A percentile compares a stretch with the other conserved stretches of the same genome.
Conservation (phyloP, 129 eudicot species). For the Tagetes patula region DNA sequence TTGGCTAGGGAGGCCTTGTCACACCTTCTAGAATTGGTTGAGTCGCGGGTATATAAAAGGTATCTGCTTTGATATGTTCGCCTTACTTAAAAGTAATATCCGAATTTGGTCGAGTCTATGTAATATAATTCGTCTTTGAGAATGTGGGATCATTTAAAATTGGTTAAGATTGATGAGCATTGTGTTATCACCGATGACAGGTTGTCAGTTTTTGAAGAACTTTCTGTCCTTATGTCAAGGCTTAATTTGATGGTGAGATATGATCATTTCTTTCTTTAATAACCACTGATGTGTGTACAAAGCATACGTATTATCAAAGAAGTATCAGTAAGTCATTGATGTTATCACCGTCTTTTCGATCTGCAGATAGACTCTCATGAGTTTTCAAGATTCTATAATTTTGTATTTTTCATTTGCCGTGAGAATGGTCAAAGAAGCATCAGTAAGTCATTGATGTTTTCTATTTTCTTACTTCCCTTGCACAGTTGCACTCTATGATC, state of each 20-base stretch:
- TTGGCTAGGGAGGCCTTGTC: constrained; percentile 51
- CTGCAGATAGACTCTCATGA: constrained; percentile 60
- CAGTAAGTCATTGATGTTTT: constrained; percentile 41
- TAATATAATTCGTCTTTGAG: background rate
- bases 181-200: constrained; percentile 39
- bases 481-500: constrained; percentile 10
- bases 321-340: background rate
- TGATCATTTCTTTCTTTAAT: background rate
- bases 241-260: constrained; percentile 54
- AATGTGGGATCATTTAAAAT: constrained; percentile 8
- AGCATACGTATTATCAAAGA: constrained; percentile 6
- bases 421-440: constrained; percentile 86
- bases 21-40: constrained; percentile 44
- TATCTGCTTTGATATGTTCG: constrained; percentile 1
- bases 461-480: constrained; percentile 11
- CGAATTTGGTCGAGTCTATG: background rate
- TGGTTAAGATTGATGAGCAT: constrained; percentile 10
- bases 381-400: constrained; percentile 77
- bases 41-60: constrained; percentile 49
- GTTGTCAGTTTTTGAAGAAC: constrained; percentile 61
- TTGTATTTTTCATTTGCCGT: constrained; percentile 82
- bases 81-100: background rate
- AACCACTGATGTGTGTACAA: background rate
- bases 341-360: background rate
- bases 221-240: constrained; percentile 59